phyloP scores from a whole-genome alignment of 352 stramenopile genomes.

The Pythium coloratum region DNA sequence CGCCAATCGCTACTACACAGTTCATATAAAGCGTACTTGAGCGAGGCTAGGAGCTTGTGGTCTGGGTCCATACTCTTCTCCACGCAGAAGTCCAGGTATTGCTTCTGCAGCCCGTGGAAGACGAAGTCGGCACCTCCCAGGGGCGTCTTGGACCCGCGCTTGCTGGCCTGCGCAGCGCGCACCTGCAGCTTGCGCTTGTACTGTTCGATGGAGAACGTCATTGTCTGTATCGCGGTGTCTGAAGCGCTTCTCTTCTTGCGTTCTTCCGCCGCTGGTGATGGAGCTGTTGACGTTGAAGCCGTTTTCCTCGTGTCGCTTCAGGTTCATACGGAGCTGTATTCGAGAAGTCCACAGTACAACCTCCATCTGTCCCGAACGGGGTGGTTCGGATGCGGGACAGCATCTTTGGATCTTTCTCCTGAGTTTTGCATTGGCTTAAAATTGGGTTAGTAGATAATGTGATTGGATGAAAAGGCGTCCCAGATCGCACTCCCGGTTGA shows the following conservation, averaged over 20 bases:
- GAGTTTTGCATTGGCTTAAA: constrained; percentile 25
- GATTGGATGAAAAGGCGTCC: constrained; percentile 14
- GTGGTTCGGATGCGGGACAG: constrained; percentile 5
- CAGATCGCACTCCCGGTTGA: constrained; percentile 6
- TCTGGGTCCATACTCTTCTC: constrained; percentile 55
- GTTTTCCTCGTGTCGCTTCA: constrained; percentile 17
- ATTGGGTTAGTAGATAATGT: too few relatives aligned
- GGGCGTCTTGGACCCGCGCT: neutral
- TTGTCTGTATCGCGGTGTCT: neutral
- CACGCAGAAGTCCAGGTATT: constrained; percentile 60
- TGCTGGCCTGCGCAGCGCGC: constrained; percentile 27
- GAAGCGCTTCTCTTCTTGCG: neutral
- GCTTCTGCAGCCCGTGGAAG: constrained; percentile 36
- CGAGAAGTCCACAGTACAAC: constrained; percentile 6
- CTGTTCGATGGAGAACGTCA: constrained; percentile 55
- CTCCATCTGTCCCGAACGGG: constrained; percentile 5
- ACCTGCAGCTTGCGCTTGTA: constrained; percentile 64
- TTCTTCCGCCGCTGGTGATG: neutral
- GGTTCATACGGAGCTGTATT: constrained; percentile 6
- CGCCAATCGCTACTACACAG: neutral
- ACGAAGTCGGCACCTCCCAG: constrained; percentile 11
- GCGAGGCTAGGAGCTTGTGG: constrained; percentile 38
- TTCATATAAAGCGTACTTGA: constrained; percentile 20
- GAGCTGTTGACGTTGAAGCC: neutral
- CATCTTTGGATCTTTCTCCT: constrained; percentile 23